A percentile compares a stretch with the other conserved stretches of the same genome.
These are phyloP conservation scores for Straminergon stramineum DNA, from an alignment of 225 moss, liverwort and hornwort species.

Conservation along the genomic window DNA sequence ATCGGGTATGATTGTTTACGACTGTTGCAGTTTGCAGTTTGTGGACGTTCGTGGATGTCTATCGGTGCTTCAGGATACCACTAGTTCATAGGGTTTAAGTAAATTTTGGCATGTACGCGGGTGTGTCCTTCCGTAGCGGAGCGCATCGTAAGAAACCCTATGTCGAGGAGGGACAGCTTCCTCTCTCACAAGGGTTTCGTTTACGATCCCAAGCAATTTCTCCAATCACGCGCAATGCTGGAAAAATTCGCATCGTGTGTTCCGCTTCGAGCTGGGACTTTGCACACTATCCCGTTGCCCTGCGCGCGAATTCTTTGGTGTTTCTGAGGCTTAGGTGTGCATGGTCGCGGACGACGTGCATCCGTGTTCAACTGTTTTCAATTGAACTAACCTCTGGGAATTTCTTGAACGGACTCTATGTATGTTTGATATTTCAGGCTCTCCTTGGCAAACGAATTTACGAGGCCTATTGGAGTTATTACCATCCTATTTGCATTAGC, in stretches of 20 bases:
- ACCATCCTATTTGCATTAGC: neutral
- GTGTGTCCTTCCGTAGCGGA: neutral
- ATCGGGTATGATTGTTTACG: neutral
- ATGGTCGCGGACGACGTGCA: neutral
- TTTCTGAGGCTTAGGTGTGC: neutral
- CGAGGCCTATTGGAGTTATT: neutral
- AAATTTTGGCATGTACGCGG: neutral
- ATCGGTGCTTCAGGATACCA: neutral
- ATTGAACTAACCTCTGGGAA: neutral
- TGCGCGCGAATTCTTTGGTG: neutral
- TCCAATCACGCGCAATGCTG: neutral
- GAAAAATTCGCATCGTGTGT: neutral
- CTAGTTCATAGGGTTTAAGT: neutral
- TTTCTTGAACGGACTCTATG: neutral
- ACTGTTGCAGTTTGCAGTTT: neutral
- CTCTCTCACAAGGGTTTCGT: neutral
- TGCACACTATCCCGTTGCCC: neutral
- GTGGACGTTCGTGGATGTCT: neutral
- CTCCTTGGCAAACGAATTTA: neutral
- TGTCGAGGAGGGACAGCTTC: neutral
- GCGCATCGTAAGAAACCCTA: conserved; percentile 11
- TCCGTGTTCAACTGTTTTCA: neutral
- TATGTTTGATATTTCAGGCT: neutral
- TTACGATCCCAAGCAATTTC: neutral
- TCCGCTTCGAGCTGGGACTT: neutral